Percentiles rank a stretch among this genome's conserved stretches.
These are phyloP conservation scores for Spergularia azorica DNA, from an alignment of 179 eudicot genomes.

Conservation along the genomic window DNA sequence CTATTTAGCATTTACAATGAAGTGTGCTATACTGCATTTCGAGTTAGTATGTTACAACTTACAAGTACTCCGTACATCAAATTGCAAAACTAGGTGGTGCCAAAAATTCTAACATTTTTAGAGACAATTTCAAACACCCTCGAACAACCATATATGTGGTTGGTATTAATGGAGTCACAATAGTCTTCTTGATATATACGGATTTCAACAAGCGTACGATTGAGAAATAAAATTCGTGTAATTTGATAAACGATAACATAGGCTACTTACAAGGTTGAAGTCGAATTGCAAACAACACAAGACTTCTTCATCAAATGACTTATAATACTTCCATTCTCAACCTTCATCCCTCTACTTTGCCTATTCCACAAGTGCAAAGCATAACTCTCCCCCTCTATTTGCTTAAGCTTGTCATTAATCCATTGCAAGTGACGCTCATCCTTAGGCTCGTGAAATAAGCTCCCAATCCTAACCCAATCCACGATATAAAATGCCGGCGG, in stretches of 20 bases:
- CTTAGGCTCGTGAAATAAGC: conserved; percentile 48
- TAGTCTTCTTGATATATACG: too few relatives aligned
- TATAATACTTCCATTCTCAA: conserved; percentile 72
- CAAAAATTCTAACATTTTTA: too few relatives aligned
- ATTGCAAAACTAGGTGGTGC: too few relatives aligned
- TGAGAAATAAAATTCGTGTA: neutral
- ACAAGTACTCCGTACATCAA: too few relatives aligned
- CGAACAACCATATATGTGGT: too few relatives aligned
- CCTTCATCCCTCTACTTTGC: conserved; percentile 53
- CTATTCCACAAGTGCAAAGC: conserved; percentile 89
- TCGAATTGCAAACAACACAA: conserved; percentile 62
- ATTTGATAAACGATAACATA: neutral
- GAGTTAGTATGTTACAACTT: too few relatives aligned
- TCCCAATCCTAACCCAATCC: conserved; percentile 56
- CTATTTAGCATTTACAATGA: too few relatives aligned
- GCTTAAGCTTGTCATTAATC: conserved; percentile 46
- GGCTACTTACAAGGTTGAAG: conserved; percentile 10
- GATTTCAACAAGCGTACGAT: too few relatives aligned
- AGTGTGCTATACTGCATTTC: too few relatives aligned
- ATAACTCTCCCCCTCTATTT: conserved; percentile 51
- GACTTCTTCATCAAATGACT: conserved; percentile 42
- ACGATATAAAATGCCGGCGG: conserved; percentile 76
- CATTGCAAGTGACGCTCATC: conserved; percentile 44
- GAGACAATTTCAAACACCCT: too few relatives aligned
- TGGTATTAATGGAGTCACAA: too few relatives aligned